Conservation (phyloP, 345 rosid species). For the Mercurialis annua region DNA sequence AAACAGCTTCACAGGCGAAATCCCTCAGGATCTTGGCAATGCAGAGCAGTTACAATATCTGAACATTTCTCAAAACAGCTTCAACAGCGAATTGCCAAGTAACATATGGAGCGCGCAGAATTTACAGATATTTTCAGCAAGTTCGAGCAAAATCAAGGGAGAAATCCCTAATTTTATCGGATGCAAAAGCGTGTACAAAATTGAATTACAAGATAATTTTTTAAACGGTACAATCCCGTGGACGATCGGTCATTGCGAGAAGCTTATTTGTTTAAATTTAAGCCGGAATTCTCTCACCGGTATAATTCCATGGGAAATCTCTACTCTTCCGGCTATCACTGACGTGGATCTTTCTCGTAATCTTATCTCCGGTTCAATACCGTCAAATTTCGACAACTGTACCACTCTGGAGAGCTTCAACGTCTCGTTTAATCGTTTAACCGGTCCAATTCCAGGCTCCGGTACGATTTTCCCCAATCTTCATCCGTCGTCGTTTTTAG, state of each 20-base stretch:
- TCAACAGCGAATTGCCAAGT: conserved; percentile 44
- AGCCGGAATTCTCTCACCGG: conserved; percentile 74
- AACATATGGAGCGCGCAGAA: conserved; percentile 66
- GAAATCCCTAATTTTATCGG: conserved; percentile 68
- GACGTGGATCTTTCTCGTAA: conserved; percentile 79
- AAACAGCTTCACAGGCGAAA: conserved; percentile 60
- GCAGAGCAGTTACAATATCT: conserved; percentile 60
- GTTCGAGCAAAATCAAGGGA: conserved; percentile 47
- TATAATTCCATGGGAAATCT: conserved; percentile 79
- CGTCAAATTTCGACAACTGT: conserved; percentile 75
- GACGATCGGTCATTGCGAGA: conserved; percentile 81
- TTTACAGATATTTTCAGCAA: conserved; percentile 70
- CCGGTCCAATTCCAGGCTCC: conserved; percentile 70
- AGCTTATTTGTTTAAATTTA: conserved; percentile 63
- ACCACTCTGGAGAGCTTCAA: conserved; percentile 72
- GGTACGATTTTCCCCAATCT: conserved; percentile 59
- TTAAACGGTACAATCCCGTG: conserved; percentile 74
- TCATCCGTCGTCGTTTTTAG: conserved; percentile 71
- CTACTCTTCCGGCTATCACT: conserved; percentile 62
- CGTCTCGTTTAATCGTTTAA: conserved; percentile 69
- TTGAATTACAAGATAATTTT: conserved; percentile 71
- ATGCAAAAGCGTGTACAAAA: conserved; percentile 65
- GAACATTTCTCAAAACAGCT: conserved; percentile 67
- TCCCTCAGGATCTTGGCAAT: conserved; percentile 66
- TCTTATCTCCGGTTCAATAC: conserved; percentile 75